These are phyloP conservation scores for Euptelea pleiosperma DNA, from an alignment of 164 flowering plant genomes.

Conservation along the genomic window DNA sequence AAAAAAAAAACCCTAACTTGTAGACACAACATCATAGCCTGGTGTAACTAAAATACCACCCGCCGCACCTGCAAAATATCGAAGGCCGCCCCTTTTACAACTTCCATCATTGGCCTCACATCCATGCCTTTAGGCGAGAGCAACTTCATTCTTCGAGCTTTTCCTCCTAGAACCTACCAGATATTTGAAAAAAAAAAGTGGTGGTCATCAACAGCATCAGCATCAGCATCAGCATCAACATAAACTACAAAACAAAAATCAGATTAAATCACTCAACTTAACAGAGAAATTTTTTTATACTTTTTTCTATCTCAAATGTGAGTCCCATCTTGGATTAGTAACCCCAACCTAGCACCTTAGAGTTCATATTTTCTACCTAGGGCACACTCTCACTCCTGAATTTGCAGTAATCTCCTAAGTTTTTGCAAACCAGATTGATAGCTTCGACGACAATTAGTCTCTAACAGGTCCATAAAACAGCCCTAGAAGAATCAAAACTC, in stretches of 20 bases:
- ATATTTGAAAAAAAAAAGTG: neutral
- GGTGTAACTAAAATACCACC: neutral
- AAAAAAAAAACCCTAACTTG: neutral
- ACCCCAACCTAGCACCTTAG: too few relatives aligned
- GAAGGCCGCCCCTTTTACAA: conserved; percentile 92
- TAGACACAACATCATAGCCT: neutral
- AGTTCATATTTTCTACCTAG: too few relatives aligned
- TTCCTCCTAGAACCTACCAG: conserved; percentile 79
- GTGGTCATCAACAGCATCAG: neutral
- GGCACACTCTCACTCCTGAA: too few relatives aligned
- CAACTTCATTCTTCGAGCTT: conserved; percentile 76
- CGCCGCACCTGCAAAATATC: conserved; percentile 72
- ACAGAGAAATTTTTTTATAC: too few relatives aligned
- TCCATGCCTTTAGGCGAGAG: conserved; percentile 92
- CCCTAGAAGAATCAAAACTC: neutral
- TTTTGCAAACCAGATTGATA: neutral
- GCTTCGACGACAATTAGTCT: neutral
- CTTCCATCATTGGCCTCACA: conserved; percentile 99
- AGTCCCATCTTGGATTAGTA: neutral
- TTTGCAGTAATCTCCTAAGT: too few relatives aligned
- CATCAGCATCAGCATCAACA: too few relatives aligned
- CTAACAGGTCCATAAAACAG: neutral
- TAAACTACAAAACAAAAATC: neutral
- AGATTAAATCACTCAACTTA: too few relatives aligned
- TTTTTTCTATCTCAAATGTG: neutral